A percentile compares a stretch with the other conserved stretches of the same genome.
phyloP scores from a whole-genome alignment of 805 yeast genomes.

The Schwanniomyces polymorphus region DNA sequence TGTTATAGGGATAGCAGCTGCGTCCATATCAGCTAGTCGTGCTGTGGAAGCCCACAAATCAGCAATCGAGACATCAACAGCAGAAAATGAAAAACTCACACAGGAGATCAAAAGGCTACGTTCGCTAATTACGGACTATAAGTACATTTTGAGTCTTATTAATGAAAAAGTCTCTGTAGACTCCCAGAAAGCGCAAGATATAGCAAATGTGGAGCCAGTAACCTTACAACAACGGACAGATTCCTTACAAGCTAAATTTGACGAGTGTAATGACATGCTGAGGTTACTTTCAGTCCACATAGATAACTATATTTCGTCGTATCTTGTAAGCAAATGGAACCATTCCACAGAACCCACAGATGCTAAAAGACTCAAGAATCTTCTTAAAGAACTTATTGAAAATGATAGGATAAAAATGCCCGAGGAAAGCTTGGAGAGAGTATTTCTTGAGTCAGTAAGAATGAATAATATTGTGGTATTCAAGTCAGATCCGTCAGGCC shows the following conservation, averaged over 20 bases:
- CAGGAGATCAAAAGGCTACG: background rate
- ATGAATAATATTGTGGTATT: background rate
- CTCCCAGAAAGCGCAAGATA: conserved; percentile 3
- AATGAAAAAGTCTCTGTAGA: conserved; percentile 1
- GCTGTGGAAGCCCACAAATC: background rate
- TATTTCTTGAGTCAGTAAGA: background rate
- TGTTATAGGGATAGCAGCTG: conserved; percentile 24
- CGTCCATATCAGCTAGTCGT: conserved; percentile 11
- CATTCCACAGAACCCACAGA: background rate
- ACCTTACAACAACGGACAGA: background rate
- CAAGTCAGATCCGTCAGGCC: background rate
- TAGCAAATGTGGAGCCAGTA: background rate
- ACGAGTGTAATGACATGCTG: background rate
- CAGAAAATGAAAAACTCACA: background rate
- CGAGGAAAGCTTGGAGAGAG: background rate
- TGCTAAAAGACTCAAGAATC: background rate
- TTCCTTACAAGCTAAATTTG: background rate
- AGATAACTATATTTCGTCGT: background rate
- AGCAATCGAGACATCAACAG: background rate
- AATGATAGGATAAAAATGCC: background rate
- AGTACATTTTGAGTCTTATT: background rate
- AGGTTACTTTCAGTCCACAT: background rate
- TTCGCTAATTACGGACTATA: background rate
- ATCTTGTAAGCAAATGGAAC: background rate
- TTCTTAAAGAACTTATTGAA: background rate